phyloP scores from a whole-genome alignment of 345 rosid species.

The Brassica cretica region DNA sequence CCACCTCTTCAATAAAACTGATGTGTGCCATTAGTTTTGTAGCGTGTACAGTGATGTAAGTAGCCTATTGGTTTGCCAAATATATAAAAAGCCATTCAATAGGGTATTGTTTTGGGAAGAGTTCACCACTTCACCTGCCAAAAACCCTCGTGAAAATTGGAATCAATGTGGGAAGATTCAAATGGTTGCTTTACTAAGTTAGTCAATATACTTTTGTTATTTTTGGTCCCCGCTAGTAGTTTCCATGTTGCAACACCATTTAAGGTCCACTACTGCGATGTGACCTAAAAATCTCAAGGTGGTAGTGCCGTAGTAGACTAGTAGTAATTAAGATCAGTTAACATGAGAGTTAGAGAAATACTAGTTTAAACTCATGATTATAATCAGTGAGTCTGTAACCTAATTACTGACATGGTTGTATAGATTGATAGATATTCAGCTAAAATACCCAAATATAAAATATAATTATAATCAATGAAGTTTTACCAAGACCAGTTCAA shows the following conservation, averaged over 20 bases:
- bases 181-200: conserved; percentile 9
- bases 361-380: too few relatives aligned
- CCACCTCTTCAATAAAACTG: not conserved
- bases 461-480: not conserved
- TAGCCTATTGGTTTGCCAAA: not conserved
- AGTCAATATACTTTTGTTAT: not conserved
- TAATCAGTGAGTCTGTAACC: too few relatives aligned
- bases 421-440: not conserved
- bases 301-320: too few relatives aligned
- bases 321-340: too few relatives aligned
- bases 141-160: conserved; percentile 35
- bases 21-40: not conserved
- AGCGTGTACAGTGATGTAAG: not conserved
- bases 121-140: conserved; percentile 32
- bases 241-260: not conserved
- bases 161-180: conserved; percentile 17
- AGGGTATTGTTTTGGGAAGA: conserved; percentile 9
- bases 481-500: conserved; percentile 1
- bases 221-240: not conserved
- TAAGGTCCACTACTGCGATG: not conserved
- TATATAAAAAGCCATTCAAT: not conserved
- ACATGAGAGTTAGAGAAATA: too few relatives aligned
- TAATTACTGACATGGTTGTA: not conserved
- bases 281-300: not conserved
- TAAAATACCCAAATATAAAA: too few relatives aligned